phyloP scores from a whole-genome alignment of 495 filamentous ascomycete species.

The Lasiosphaeria hispida region DNA sequence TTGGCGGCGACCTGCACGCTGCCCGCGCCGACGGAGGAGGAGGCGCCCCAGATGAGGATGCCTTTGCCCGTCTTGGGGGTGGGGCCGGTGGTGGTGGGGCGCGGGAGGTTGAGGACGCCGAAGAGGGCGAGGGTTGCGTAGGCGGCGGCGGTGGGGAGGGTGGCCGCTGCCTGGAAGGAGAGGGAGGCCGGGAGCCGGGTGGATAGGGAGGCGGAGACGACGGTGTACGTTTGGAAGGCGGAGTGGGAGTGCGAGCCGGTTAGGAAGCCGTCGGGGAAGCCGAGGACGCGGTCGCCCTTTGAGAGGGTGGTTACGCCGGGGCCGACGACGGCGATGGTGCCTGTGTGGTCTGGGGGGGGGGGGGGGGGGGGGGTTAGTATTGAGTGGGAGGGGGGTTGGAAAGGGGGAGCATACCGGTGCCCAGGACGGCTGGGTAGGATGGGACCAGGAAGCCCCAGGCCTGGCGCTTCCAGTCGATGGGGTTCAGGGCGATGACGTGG shows the following conservation, averaged over 20 bases:
- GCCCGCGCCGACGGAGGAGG: slow-evolving; percentile 55
- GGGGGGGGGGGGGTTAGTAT: neutral
- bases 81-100: neutral
- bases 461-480: slow-evolving; percentile 50
- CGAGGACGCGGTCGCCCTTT: slow-evolving; percentile 45
- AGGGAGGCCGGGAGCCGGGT: slow-evolving; percentile 31
- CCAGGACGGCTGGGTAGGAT: slow-evolving; percentile 50
- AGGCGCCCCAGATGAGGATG: slow-evolving; percentile 62
- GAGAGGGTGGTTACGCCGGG: slow-evolving; percentile 43
- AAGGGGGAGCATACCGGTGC: slow-evolving; percentile 23
- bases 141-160: slow-evolving; percentile 34
- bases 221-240: slow-evolving; percentile 44
- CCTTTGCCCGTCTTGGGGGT: slow-evolving; percentile 30
- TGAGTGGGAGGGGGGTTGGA: neutral
- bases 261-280: slow-evolving; percentile 13
- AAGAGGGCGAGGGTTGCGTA: slow-evolving; percentile 38
- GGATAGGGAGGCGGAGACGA: slow-evolving; percentile 25
- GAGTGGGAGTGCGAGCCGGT: slow-evolving; percentile 18
- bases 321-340: slow-evolving; percentile 51
- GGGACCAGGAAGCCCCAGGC: slow-evolving; percentile 25
- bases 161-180: slow-evolving; percentile 37
- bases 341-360: slow-evolving; percentile 46
- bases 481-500: slow-evolving; percentile 42
- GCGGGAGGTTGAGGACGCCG: slow-evolving; percentile 33
- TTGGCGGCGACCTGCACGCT: slow-evolving; percentile 40